Conservation (phyloP, 1,284 basidiomycete genomes). For the Cryptococcus wingfieldii region DNA sequence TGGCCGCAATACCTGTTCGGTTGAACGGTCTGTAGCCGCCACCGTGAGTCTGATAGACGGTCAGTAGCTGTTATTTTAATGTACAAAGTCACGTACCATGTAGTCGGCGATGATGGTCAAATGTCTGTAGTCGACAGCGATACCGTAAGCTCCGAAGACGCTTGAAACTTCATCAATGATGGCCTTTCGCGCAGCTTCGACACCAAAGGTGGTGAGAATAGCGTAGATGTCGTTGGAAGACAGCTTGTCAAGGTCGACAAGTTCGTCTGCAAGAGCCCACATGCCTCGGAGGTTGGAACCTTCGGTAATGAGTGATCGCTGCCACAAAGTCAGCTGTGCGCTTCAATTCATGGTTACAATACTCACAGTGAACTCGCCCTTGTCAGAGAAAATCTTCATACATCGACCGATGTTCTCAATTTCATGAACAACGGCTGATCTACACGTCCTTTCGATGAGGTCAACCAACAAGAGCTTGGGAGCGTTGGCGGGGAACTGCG, state of each 20-base stretch:
- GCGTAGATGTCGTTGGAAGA: conserved; percentile 96
- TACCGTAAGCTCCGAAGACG: conserved; percentile 96
- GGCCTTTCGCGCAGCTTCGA: conserved; percentile 93
- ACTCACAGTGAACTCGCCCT: conserved; percentile 46
- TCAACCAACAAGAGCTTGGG: conserved; percentile 90
- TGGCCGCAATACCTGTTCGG: conserved; percentile 85
- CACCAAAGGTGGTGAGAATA: conserved; percentile 86
- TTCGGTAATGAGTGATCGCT: conserved; percentile 55
- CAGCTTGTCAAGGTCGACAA: conserved; percentile 78
- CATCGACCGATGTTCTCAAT: conserved; percentile 74
- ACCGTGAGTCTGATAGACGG: conserved; percentile 72
- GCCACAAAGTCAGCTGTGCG: neutral
- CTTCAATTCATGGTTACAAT: neutral
- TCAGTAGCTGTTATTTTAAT: neutral
- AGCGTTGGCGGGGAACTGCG: conserved; percentile 54
- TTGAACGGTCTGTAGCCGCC: conserved; percentile 98
- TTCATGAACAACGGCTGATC: conserved; percentile 77
- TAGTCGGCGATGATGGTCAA: conserved; percentile 98
- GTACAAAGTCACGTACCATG: conserved; percentile 63
- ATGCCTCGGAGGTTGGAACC: conserved; percentile 89
- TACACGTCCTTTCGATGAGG: conserved; percentile 79
- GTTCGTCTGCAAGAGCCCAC: conserved; percentile 76
- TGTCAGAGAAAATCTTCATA: conserved; percentile 49
- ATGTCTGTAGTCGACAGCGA: conserved; percentile 91
- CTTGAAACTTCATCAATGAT: conserved; percentile 79